Percentiles rank a stretch among this genome's conserved stretches.
These are phyloP conservation scores for Tremella fuciformis DNA, from an alignment of 768 basidiomycete species.

Conservation along the genomic window DNA sequence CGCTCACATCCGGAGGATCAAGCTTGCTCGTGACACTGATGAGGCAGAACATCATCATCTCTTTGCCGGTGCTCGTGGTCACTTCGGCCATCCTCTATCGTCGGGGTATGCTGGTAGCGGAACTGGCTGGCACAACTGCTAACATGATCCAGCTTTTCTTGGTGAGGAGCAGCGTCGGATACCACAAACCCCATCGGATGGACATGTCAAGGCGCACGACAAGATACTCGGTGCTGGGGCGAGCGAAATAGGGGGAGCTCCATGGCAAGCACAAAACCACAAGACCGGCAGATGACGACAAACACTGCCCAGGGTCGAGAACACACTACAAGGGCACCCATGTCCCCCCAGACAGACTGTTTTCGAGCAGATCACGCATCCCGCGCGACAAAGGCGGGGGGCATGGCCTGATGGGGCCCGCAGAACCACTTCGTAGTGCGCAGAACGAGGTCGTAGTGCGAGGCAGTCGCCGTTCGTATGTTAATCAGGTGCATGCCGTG, in stretches of 20 bases:
- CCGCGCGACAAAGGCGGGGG: no score
- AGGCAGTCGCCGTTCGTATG: no score
- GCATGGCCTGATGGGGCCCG: no score
- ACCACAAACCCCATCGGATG: constrained; percentile 10
- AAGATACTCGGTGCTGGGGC: constrained; percentile 23
- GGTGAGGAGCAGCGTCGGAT: constrained; percentile 38
- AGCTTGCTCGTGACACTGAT: not conserved
- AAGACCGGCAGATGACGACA: not conserved
- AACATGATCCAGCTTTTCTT: constrained; percentile 20
- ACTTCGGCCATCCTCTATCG: constrained; percentile 39
- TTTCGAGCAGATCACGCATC: no score
- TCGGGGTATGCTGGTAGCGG: constrained; percentile 4
- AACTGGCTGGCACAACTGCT: not conserved
- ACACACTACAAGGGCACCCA: no score
- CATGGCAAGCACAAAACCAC: constrained; percentile 26
- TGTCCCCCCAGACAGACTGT: no score
- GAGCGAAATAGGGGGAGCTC: constrained; percentile 35
- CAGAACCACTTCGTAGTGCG: no score
- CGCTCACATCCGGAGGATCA: not conserved
- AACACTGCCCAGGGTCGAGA: no score
- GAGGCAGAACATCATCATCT: constrained; percentile 37
- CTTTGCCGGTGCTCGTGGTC: constrained; percentile 37
- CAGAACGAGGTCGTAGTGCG: no score
- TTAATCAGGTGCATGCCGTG: not conserved
- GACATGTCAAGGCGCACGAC: constrained; percentile 17